Conservation (phyloP, 2,329 filamentous ascomycete genomes). For the Aotearoamyces nothofagi region DNA sequence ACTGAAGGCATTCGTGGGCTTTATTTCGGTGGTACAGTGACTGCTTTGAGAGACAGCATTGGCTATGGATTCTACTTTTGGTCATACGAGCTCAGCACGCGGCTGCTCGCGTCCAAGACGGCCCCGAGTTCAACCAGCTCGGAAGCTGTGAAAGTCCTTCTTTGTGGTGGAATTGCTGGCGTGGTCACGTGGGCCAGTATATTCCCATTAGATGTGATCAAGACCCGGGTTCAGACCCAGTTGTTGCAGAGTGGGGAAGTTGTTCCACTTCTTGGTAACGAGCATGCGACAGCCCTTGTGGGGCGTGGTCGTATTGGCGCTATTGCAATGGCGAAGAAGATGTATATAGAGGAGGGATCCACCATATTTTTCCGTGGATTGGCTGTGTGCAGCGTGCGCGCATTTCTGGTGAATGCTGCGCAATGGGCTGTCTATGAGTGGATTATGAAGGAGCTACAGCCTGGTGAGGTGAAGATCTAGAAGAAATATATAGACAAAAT, state of each 20-base stretch:
- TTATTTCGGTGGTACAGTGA: slow-evolving; percentile 70
- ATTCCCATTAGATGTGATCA: slow-evolving; percentile 84
- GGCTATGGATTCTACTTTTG: slow-evolving; percentile 99
- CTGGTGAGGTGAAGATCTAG: slow-evolving; percentile 2
- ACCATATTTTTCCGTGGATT: slow-evolving; percentile 59
- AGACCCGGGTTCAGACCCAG: slow-evolving; percentile 82
- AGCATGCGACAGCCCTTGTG: background rate
- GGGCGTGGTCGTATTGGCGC: slow-evolving; percentile 30
- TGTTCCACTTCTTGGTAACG: slow-evolving; percentile 20
- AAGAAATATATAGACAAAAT: background rate
- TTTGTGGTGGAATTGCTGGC: slow-evolving; percentile 80
- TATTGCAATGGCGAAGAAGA: slow-evolving; percentile 45
- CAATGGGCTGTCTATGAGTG: slow-evolving; percentile 87
- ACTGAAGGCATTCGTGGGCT: slow-evolving; percentile 50
- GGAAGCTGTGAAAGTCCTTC: slow-evolving; percentile 46
- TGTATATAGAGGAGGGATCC: slow-evolving; percentile 48
- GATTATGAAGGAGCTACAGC: slow-evolving; percentile 56
- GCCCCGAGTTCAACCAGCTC: slow-evolving; percentile 9
- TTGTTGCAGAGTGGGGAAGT: too few relatives aligned
- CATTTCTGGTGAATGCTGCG: slow-evolving; percentile 88
- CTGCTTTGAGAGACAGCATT: slow-evolving; percentile 68
- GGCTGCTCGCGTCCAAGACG: background rate
- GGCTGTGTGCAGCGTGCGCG: slow-evolving; percentile 67
- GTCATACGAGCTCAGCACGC: slow-evolving; percentile 67
- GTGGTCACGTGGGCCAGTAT: slow-evolving; percentile 81